Evolutionary conservation across 2,329 filamentous ascomycete species (phyloP).

Genomic region (Anthostomella pinea): DNA sequence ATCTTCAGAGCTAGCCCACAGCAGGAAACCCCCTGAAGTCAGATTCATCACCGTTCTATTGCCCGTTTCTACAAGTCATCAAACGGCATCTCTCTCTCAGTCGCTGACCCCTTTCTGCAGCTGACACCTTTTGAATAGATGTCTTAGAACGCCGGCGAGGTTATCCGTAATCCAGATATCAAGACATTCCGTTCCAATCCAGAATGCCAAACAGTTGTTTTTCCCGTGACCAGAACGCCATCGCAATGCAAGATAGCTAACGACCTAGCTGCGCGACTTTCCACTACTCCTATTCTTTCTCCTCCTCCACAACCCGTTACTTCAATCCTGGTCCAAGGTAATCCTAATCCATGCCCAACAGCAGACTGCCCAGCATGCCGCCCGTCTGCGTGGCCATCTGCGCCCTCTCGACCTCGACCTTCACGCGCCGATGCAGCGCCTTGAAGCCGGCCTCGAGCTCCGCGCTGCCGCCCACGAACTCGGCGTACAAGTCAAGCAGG

Average conservation of each 20-base stretch:
- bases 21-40: too few relatives aligned
- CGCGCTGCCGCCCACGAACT: conserved; percentile 70
- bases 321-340: not conserved
- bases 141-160: too few relatives aligned
- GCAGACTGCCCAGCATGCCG: conserved; percentile 79
- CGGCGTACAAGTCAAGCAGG: conserved; percentile 82
- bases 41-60: too few relatives aligned
- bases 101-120: too few relatives aligned
- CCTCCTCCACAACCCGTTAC: not conserved
- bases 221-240: conserved; percentile 39
- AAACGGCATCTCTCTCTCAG: too few relatives aligned
- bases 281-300: not conserved
- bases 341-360: conserved; percentile 42
- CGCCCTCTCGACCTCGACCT: conserved; percentile 75
- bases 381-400: conserved; percentile 77
- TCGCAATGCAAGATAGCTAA: conserved; percentile 38
- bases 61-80: too few relatives aligned
- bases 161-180: too few relatives aligned
- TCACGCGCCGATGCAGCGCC: conserved; percentile 67
- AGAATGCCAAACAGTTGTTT: too few relatives aligned
- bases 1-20: too few relatives aligned
- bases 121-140: too few relatives aligned
- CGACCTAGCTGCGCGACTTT: conserved; percentile 3
- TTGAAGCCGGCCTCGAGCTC: conserved; percentile 71
- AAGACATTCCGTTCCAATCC: too few relatives aligned